Percentiles rank a stretch among this genome's conserved stretches.
Evolutionary conservation across 202 grass and related monocot genomes (phyloP).

Genomic region (Saccharum hybrid): DNA sequence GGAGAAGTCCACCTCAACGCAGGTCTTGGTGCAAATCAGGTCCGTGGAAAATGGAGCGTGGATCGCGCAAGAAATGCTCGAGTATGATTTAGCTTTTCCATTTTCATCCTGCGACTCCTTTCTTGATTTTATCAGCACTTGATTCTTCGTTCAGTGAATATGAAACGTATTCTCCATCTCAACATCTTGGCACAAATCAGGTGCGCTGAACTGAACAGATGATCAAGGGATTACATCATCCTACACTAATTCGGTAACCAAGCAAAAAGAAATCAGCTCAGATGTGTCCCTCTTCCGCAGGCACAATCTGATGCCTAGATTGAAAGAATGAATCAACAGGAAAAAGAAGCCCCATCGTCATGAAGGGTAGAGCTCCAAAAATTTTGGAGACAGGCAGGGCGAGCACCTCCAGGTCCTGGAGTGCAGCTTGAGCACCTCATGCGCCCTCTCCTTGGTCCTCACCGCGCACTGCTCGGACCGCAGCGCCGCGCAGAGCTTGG

Average conservation of each 20-base stretch:
- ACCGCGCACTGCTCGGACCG: conserved; percentile 60
- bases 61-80: background rate
- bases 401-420: conserved; percentile 68
- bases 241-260: conserved; percentile 35
- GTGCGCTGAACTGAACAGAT: background rate
- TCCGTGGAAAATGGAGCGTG: background rate
- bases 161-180: background rate
- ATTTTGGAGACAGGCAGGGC: conserved; percentile 69
- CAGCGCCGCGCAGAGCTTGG: conserved; percentile 61
- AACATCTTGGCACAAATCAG: conserved; percentile 20
- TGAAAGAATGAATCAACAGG: conserved; percentile 50
- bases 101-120: background rate
- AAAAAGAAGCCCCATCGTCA: conserved; percentile 27
- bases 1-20: background rate
- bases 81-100: background rate
- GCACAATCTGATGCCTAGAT: conserved; percentile 41
- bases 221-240: conserved; percentile 10
- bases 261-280: background rate
- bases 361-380: conserved; percentile 71
- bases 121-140: background rate
- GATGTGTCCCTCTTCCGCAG: conserved; percentile 11
- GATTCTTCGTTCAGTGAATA: background rate
- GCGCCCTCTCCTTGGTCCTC: conserved; percentile 78
- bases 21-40: background rate
- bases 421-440: conserved; percentile 84